A percentile compares a stretch with the other conserved stretches of the same genome.
These are phyloP conservation scores for Phaeophleospora eucalypticola DNA, from an alignment of 2,329 filamentous ascomycete genomes.

Conservation along the genomic window DNA sequence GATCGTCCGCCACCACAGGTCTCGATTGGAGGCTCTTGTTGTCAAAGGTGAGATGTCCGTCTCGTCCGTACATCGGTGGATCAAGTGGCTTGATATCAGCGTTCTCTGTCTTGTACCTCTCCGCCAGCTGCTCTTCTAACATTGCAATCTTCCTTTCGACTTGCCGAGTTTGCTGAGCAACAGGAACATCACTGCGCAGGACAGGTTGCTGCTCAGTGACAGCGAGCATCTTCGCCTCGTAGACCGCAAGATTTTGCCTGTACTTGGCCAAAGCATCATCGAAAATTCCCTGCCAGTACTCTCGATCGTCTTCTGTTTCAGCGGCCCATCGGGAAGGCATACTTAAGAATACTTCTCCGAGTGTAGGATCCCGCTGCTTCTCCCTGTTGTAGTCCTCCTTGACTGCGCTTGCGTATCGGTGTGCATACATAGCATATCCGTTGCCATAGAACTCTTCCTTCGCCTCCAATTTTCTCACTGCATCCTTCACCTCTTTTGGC, in stretches of 20 bases:
- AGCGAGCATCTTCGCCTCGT: conserved; percentile 28
- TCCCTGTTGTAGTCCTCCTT: conserved; percentile 26
- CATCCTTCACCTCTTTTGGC: conserved; percentile 21
- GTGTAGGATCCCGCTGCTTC: conserved; percentile 24
- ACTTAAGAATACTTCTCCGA: conserved; percentile 28
- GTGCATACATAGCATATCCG: conserved; percentile 30
- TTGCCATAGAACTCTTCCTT: conserved; percentile 20
- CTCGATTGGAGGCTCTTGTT: conserved; percentile 19
- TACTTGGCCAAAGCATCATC: conserved; percentile 28
- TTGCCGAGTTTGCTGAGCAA: conserved; percentile 18
- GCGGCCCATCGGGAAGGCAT: conserved; percentile 28
- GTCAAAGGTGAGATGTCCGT: conserved; percentile 26
- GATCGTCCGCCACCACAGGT: conserved; percentile 37
- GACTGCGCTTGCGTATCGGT: conserved; percentile 16
- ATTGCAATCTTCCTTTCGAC: conserved; percentile 28
- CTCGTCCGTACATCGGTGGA: conserved; percentile 22
- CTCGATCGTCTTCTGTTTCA: conserved; percentile 20
- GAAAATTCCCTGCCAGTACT: conserved; percentile 28
- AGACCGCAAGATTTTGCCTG: conserved; percentile 27
- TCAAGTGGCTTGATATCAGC: conserved; percentile 24
- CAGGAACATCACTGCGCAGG: conserved; percentile 18
- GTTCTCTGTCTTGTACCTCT: conserved; percentile 24
- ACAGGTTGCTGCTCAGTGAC: conserved; percentile 24
- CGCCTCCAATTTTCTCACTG: conserved; percentile 11
- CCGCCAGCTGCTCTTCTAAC: conserved; percentile 29